These are phyloP conservation scores for Boletus sp. DNA, from an alignment of 768 basidiomycete genomes.

Conservation along the genomic window DNA sequence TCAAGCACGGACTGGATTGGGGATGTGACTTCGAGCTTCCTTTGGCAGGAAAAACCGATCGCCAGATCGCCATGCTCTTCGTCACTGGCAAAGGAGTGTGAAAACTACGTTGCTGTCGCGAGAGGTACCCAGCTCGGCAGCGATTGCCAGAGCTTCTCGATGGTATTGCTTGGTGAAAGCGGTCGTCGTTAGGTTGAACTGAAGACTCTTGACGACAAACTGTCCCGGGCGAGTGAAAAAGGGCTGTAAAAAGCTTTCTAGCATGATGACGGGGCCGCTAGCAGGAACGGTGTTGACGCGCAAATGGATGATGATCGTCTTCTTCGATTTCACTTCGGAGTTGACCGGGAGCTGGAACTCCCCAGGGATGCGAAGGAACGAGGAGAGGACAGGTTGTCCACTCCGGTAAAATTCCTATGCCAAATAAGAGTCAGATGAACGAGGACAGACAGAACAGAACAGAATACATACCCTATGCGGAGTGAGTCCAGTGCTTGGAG, in stretches of 20 bases:
- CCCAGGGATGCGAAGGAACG: background rate
- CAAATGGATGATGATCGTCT: background rate
- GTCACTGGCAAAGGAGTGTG: background rate
- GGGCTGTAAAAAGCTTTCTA: background rate
- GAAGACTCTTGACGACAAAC: background rate
- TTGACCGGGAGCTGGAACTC: background rate
- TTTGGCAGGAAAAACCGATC: too few relatives aligned
- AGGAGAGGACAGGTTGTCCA: background rate
- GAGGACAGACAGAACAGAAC: background rate
- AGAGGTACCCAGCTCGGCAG: background rate
- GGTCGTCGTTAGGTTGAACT: background rate
- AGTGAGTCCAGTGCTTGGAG: background rate
- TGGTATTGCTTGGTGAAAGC: background rate
- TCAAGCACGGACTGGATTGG: background rate
- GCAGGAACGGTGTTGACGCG: background rate
- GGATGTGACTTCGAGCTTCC: too few relatives aligned
- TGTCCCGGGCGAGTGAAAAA: background rate
- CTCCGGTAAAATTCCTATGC: background rate
- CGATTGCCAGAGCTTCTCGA: background rate
- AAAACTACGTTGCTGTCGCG: background rate
- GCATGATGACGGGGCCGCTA: background rate
- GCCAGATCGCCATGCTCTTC: background rate
- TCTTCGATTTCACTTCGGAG: background rate
- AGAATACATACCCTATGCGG: background rate
- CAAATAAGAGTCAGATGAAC: background rate